A percentile compares a stretch with the other conserved stretches of the same genome.
phyloP scores from a whole-genome alignment of 2,329 filamentous ascomycete genomes.

The Penicillium glabrum region DNA sequence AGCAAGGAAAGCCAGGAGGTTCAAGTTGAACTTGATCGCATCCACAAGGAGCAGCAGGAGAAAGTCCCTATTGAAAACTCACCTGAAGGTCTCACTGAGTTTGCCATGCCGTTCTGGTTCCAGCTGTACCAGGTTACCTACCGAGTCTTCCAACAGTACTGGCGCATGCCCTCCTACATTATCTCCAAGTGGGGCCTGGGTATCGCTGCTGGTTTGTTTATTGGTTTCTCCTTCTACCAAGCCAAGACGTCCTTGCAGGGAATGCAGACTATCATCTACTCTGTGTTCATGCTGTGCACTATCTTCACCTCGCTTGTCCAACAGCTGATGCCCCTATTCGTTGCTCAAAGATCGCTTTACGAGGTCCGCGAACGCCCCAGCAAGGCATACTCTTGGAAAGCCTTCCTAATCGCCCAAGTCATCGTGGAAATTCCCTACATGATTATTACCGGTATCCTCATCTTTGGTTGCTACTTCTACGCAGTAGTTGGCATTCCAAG shows the following conservation, averaged over 20 bases:
- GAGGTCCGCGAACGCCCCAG: constrained; percentile 81
- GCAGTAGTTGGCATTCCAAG: constrained; percentile 64
- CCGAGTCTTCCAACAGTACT: constrained; percentile 86
- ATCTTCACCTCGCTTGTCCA: constrained; percentile 57
- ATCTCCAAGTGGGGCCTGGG: constrained; percentile 75
- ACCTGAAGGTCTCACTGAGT: constrained; percentile 65
- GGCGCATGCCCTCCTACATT: constrained; percentile 82
- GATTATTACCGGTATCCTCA: constrained; percentile 67
- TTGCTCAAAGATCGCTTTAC: constrained; percentile 76
- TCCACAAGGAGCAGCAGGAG: constrained; percentile 50
- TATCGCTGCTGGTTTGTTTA: constrained; percentile 64
- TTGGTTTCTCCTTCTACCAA: constrained; percentile 77
- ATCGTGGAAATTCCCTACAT: constrained; percentile 86
- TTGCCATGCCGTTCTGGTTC: constrained; percentile 67
- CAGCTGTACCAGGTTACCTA: constrained; percentile 67
- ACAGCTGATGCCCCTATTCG: constrained; percentile 73
- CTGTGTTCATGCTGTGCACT: constrained; percentile 76
- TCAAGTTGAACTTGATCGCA: constrained; percentile 56
- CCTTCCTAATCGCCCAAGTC: constrained; percentile 81
- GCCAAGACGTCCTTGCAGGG: constrained; percentile 71
- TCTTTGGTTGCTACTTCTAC: constrained; percentile 84
- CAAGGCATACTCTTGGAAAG: constrained; percentile 81
- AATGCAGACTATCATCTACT: constrained; percentile 81
- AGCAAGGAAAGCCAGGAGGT: constrained; percentile 56
- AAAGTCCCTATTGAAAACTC: constrained; percentile 24